Percentiles rank a stretch among this genome's conserved stretches.
These are phyloP conservation scores for Tetradesmus obliquus DNA, from an alignment of 139 green algal genomes.

Conservation along the genomic window DNA sequence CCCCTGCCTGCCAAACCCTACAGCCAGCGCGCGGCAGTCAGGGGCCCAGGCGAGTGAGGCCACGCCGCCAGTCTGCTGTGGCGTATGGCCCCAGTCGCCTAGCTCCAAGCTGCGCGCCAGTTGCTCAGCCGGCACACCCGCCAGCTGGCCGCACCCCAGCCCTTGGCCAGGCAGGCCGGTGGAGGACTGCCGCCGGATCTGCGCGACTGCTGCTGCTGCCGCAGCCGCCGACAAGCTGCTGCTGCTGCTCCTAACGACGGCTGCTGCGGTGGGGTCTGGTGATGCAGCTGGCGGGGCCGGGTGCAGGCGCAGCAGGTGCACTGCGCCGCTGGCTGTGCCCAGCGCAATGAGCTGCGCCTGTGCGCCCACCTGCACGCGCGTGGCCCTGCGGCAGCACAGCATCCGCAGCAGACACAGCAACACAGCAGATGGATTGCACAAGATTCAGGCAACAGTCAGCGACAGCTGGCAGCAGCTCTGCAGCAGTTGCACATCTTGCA, in stretches of 20 bases:
- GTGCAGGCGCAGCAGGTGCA: constrained; percentile 67
- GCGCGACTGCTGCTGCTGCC: not conserved
- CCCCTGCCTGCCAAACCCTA: constrained; percentile 76
- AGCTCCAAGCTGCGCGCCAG: constrained; percentile 71
- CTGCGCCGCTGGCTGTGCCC: constrained; percentile 65
- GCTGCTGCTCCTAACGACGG: not conserved
- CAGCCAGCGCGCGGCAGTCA: constrained; percentile 68
- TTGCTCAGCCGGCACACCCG: constrained; percentile 19
- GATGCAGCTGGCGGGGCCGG: constrained; percentile 27
- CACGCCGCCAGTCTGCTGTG: constrained; percentile 67
- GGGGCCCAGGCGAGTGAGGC: constrained; percentile 70
- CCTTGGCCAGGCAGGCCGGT: not conserved
- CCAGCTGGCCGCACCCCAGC: not conserved
- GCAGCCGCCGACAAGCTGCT: not conserved
- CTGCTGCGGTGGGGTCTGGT: not conserved
- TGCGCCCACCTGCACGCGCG: constrained; percentile 52
- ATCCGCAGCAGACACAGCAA: not conserved
- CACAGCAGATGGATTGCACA: not conserved
- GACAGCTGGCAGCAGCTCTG: too few relatives aligned
- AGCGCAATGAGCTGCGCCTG: constrained; percentile 76
- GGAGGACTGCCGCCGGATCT: constrained; percentile 15
- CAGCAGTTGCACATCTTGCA: too few relatives aligned
- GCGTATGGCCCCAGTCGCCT: constrained; percentile 76
- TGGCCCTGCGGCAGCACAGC: constrained; percentile 36
- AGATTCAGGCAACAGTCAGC: too few relatives aligned